Evolutionary conservation across 108 stramenopile genomes (phyloP).

Genomic region (Discostella stelligeroides): DNA sequence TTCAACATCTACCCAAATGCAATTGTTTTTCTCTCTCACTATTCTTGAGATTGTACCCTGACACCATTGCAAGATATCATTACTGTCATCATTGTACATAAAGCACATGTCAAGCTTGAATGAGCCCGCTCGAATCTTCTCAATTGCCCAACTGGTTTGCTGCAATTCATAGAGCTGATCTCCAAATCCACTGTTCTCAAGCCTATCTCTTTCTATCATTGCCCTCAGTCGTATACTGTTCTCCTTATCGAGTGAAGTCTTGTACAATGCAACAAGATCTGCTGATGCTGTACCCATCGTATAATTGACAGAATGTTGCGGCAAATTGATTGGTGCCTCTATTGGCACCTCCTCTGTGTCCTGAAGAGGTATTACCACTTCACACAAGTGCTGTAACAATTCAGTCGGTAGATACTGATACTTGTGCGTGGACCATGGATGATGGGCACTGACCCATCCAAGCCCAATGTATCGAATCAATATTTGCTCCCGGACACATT

Average conservation of each 20-base stretch:
- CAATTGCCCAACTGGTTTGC: constrained; percentile 10
- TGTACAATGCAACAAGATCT: not conserved
- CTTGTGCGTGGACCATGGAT: constrained; percentile 1
- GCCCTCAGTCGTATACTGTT: not conserved
- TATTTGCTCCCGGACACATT: constrained; percentile 6
- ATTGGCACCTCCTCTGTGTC: not conserved
- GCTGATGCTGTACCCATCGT: not conserved
- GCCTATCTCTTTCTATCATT: not conserved
- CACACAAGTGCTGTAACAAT: not conserved
- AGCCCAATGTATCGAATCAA: constrained; percentile 1
- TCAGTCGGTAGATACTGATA: not conserved
- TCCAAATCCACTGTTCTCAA: not conserved
- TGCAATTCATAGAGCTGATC: constrained; percentile 10
- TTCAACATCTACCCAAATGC: not conserved
- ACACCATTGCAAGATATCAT: not conserved
- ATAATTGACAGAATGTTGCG: not conserved
- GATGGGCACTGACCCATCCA: constrained; percentile 4
- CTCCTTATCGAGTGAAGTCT: not conserved
- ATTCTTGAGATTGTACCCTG: not conserved
- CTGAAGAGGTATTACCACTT: not conserved
- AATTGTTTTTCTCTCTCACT: not conserved
- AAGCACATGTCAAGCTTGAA: not conserved
- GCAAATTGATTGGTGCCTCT: not conserved
- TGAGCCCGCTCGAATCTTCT: not conserved
- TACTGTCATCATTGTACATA: not conserved